phyloP scores from a whole-genome alignment of 1,284 basidiomycete genomes.

The Fomes fomentarius region DNA sequence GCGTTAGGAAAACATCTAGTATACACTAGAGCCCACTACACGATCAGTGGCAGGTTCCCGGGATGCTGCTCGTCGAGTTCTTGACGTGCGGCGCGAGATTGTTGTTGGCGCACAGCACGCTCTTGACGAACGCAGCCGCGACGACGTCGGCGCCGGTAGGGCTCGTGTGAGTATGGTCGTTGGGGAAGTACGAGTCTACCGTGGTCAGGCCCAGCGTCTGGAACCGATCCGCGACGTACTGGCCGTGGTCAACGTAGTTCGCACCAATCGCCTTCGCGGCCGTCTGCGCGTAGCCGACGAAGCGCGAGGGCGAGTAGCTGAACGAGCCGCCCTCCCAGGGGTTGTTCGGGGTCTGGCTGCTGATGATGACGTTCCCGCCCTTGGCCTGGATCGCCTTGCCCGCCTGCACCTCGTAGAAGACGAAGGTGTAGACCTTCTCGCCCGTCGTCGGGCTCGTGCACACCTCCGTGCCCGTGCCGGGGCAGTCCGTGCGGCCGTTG shows the following conservation, averaged over 20 bases:
- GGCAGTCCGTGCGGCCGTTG: conserved; percentile 30
- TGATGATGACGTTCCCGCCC: conserved; percentile 50
- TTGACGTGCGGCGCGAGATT: conserved; percentile 10
- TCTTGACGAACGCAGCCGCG: conserved; percentile 44
- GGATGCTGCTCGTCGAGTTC: conserved; percentile 9
- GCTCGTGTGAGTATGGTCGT: conserved; percentile 52
- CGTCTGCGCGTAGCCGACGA: conserved; percentile 48
- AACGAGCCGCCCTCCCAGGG: conserved; percentile 43
- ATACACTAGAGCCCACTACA: too few species aligned
- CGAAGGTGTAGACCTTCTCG: conserved; percentile 22
- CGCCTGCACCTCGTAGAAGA: conserved; percentile 43
- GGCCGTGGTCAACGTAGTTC: conserved; percentile 50
- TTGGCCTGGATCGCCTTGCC: conserved; percentile 46
- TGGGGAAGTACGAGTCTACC: conserved; percentile 46
- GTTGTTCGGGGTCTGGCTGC: conserved; percentile 52
- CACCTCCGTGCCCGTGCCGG: conserved; percentile 7
- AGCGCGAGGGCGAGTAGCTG: conserved; percentile 39
- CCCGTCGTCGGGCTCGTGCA: conserved; percentile 13
- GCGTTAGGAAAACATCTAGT: too few species aligned
- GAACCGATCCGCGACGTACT: conserved; percentile 46
- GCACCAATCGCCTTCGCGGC: conserved; percentile 43
- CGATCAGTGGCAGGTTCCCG: conserved; percentile 10
- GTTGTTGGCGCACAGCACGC: conserved; percentile 15
- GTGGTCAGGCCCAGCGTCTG: conserved; percentile 44
- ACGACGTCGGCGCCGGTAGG: conserved; percentile 46